phyloP scores from a whole-genome alignment of 2,329 filamentous ascomycete genomes.

The Epichloe bromicola region DNA sequence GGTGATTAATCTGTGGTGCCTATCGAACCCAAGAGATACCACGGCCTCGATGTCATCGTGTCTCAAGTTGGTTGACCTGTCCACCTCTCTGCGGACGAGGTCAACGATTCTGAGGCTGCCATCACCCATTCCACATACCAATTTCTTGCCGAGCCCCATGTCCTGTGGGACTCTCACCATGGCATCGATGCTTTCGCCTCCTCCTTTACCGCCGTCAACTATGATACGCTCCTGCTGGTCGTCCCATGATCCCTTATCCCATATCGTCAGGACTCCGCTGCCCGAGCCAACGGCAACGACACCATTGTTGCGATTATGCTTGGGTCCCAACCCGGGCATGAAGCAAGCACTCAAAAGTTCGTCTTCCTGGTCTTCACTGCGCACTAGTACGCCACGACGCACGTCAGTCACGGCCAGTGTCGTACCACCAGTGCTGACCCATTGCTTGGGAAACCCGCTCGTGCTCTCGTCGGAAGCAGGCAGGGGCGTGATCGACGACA shows the following conservation, averaged over 20 bases:
- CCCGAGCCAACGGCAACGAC: slow-evolving; percentile 64
- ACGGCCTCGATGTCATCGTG: slow-evolving; percentile 87
- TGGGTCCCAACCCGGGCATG: slow-evolving; percentile 62
- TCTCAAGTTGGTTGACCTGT: slow-evolving; percentile 43
- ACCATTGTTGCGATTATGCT: slow-evolving; percentile 52
- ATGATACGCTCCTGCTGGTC: slow-evolving; percentile 85
- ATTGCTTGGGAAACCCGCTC: slow-evolving; percentile 85
- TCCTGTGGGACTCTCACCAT: slow-evolving; percentile 59
- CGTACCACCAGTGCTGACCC: slow-evolving; percentile 83
- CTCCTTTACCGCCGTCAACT: slow-evolving; percentile 48
- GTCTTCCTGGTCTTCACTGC: slow-evolving; percentile 90
- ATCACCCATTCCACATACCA: slow-evolving; percentile 71
- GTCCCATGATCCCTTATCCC: slow-evolving; percentile 91
- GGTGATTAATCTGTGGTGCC: slow-evolving; percentile 73
- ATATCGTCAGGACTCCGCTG: slow-evolving; percentile 75
- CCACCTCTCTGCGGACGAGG: slow-evolving; percentile 59
- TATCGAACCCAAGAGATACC: slow-evolving; percentile 70
- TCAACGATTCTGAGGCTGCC: slow-evolving; percentile 67
- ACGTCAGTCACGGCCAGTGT: slow-evolving; percentile 86
- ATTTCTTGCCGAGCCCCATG: slow-evolving; percentile 56
- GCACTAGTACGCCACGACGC: slow-evolving; percentile 70
- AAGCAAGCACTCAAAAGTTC: slow-evolving; percentile 74
- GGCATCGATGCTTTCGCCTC: slow-evolving; percentile 71
- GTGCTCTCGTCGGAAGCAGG: slow-evolving; percentile 70
- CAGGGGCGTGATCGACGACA: slow-evolving; percentile 75